Base-by-base conservation (phyloP, 1,139 yeast genomes). In the Protomyces macrosporus region DNA sequence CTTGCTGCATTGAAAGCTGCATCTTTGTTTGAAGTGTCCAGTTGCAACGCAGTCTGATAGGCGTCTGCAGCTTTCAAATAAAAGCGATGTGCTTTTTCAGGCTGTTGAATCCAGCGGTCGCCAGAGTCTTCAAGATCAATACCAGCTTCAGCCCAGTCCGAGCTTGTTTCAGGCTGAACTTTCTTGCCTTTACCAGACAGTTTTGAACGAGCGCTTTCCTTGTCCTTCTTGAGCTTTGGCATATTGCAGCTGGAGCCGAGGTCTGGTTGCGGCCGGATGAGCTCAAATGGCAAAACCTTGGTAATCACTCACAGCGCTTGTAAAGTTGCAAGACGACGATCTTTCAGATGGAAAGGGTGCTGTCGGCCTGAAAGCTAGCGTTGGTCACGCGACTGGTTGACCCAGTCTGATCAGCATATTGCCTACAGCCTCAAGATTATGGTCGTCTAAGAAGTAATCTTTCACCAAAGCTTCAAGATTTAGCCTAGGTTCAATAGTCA, bases 71-170 rank as follows among this genome's bases (percentile, higher is more conserved):
- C 55, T 6, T 51, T 52, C 4, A 33, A 3, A 30, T 58, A 58
- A 45, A 58, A 58, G 12, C 62, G 39, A 52, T 58, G 56, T 12
- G 56, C 59, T 55, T 63, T 63, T 16, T 55, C 55, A 6, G 65
- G 65, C 16, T 63, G 57, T 6, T 57, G 63, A 3, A 59, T 55
- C 65, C 65, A 63, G 9, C 65, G 58, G 14, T 63, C 65, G 6
- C 65, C 65, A 33, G 63, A 57, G 30, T 63, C 65, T 39, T 63
- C 65, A 14, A 57, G 52, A 10, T 60, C 52, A 10, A 57, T 45
- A 33, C 53, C 65, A 6, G 35, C 52, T 45, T 58, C 60, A 50
- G 58, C 16, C 42, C 56, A 54, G 12, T 63, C 65, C 34, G 52
- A 48, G 16, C 56, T 14, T 9, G 64, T 54, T 33, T 60, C 64